Base-by-base conservation (phyloP, 176 grass and related monocot genomes). In the Metroxylon sagu region DNA sequence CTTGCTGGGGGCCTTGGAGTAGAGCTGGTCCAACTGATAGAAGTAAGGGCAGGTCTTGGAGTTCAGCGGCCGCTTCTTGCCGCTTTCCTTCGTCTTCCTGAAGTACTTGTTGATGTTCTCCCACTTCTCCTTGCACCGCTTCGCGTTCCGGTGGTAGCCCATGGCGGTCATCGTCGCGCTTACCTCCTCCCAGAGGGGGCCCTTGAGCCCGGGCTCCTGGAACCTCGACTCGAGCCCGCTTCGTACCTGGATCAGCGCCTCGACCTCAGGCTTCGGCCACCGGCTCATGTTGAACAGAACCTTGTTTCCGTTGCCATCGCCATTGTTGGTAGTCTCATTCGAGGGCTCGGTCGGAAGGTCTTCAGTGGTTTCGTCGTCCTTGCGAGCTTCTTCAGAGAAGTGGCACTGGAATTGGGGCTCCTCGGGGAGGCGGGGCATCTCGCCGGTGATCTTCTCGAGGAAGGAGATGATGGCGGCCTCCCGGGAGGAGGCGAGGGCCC, bases 71-170 rank as follows among this genome's bases (percentile, higher is more conserved):
- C 91, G 19, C 69, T 79, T 90, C 83, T 87, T 95, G 52, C 79
- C 83, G 48, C 80, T 87, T 64, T 95, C 91, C 56, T 90, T 95
- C 1, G 86, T 79, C 80, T 90, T 95, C 52, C 86, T 72, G 77
- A 90, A 95, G 65, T 95, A 95, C 68, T 95, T 95, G 86, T 95
- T 95, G 72, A 95, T 95, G 71, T 95, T 95, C 83, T 95, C 91
- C 91, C 91, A 95, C 74, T 95, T 95, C 83, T 95, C 91, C 77
- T 95, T 95, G 86, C 91, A 95, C 6, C 91, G 52, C 75, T 95
- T 90, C 0, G 91, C 74, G 60, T 65, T 95, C 0, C 91, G 86
- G 3, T 74, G 67, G 64, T 86, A 95, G 0, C 91, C 86, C 28
- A 85, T 66, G 54, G 83, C 77, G 16, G 86, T 43, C 91, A 95